Conservation (phyloP, 352 stramenopile species). For the Pythium dissotocum region DNA sequence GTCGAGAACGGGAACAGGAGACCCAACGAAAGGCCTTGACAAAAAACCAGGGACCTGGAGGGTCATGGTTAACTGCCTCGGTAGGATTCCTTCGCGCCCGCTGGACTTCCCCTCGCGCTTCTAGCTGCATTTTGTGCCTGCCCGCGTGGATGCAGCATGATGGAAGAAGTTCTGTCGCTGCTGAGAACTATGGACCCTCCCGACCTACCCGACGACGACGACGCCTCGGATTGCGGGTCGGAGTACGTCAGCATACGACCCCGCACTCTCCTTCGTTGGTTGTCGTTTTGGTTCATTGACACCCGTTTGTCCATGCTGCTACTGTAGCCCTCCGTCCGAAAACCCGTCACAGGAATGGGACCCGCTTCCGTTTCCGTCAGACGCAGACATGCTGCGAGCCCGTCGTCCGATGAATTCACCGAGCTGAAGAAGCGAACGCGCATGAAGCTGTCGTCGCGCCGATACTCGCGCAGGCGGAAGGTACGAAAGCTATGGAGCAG, state of each 20-base stretch:
- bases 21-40: neutral
- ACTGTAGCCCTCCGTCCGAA: neutral
- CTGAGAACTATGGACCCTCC: neutral
- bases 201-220: too few relatives aligned
- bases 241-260: too few relatives aligned
- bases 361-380: constrained; percentile 21
- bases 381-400: constrained; percentile 5
- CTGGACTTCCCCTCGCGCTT: too few relatives aligned
- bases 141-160: constrained; percentile 6
- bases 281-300: neutral
- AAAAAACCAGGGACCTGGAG: too few relatives aligned
- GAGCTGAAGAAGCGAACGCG: constrained; percentile 20
- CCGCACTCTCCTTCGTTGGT: neutral
- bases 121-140: too few relatives aligned
- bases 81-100: too few relatives aligned
- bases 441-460: constrained; percentile 20
- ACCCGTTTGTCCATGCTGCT: neutral
- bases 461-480: constrained; percentile 22
- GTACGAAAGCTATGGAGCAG: neutral
- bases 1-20: neutral
- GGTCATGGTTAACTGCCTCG: too few relatives aligned
- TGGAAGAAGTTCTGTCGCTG: constrained; percentile 24
- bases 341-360: constrained; percentile 6
- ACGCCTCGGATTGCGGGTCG: too few relatives aligned
- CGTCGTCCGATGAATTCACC: constrained; percentile 2